phyloP scores from a whole-genome alignment of 2,329 filamentous ascomycete species.

The Scedosporium aurantiacum region DNA sequence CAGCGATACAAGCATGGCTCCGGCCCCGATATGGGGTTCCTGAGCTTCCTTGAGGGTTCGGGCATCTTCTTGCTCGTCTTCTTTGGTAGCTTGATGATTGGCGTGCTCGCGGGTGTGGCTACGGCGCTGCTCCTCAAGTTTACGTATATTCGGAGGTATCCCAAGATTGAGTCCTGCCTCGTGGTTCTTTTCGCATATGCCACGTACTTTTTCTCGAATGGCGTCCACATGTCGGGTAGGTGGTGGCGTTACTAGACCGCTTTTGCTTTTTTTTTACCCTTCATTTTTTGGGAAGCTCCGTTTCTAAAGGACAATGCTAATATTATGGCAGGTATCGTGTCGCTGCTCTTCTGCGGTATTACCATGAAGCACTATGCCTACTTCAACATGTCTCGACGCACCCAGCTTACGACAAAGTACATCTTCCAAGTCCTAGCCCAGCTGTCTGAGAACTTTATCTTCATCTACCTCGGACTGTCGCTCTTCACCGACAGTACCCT shows the following conservation, averaged over 20 bases:
- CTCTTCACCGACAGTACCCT: slow-evolving; percentile 85
- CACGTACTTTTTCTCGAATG: slow-evolving; percentile 96
- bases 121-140: slow-evolving; percentile 89
- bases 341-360: slow-evolving; percentile 92
- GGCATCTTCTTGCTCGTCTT: slow-evolving; percentile 94
- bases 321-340: slow-evolving; percentile 66
- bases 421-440: slow-evolving; percentile 92
- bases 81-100: slow-evolving; percentile 86
- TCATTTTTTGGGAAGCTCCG: too few species aligned
- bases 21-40: slow-evolving; percentile 58
- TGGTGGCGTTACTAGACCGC: slow-evolving; percentile 8
- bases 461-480: slow-evolving; percentile 93
- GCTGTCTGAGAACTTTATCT: slow-evolving; percentile 97
- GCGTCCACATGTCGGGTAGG: slow-evolving; percentile 88
- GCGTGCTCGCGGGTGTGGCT: slow-evolving; percentile 72
- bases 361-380: slow-evolving; percentile 98
- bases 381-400: slow-evolving; percentile 98
- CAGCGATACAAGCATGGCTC: slow-evolving; percentile 78
- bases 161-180: slow-evolving; percentile 93
- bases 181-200: slow-evolving; percentile 91
- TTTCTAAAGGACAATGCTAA: background rate
- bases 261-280: too few species aligned
- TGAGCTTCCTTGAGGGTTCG: slow-evolving; percentile 81
- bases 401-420: slow-evolving; percentile 95
- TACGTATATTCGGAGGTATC: slow-evolving; percentile 82